A percentile compares a stretch with the other conserved stretches of the same genome.
Evolutionary conservation across 2,329 filamentous ascomycete genomes (phyloP).

Genomic region (Cladosporium sp.): DNA sequence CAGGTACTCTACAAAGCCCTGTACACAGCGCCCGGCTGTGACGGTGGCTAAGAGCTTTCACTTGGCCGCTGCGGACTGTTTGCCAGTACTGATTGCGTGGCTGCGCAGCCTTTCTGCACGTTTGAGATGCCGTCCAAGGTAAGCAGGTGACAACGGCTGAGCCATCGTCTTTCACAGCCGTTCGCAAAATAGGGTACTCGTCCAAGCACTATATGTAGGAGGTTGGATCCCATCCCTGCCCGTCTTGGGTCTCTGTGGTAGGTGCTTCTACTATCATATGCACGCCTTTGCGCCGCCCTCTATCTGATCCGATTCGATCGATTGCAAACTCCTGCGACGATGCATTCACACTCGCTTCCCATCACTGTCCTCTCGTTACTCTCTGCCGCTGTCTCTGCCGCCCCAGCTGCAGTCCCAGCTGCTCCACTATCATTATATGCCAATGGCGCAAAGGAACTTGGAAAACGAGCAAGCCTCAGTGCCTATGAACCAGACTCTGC

Average conservation of each 20-base stretch:
- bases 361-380: background rate
- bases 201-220: conserved; percentile 7
- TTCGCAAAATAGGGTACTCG: background rate
- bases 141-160: conserved; percentile 12
- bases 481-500: conserved; percentile 34
- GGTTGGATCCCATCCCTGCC: background rate
- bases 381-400: background rate
- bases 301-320: background rate
- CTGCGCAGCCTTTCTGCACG: background rate
- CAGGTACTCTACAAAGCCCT: background rate
- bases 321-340: background rate
- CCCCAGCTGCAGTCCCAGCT: background rate
- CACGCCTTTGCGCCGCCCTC: background rate
- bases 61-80: background rate
- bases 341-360: conserved; percentile 2
- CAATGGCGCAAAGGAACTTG: background rate
- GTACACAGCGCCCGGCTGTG: background rate
- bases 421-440: background rate
- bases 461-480: background rate
- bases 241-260: background rate
- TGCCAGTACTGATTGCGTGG: background rate
- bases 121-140: conserved; percentile 17
- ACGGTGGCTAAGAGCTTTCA: background rate
- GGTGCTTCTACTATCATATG: background rate
- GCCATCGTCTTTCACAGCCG: background rate